A percentile compares a stretch with the other conserved stretches of the same genome.
Evolutionary conservation across 2,329 filamentous ascomycete genomes (phyloP).

Genomic region (Sphaceloma murrayae): DNA sequence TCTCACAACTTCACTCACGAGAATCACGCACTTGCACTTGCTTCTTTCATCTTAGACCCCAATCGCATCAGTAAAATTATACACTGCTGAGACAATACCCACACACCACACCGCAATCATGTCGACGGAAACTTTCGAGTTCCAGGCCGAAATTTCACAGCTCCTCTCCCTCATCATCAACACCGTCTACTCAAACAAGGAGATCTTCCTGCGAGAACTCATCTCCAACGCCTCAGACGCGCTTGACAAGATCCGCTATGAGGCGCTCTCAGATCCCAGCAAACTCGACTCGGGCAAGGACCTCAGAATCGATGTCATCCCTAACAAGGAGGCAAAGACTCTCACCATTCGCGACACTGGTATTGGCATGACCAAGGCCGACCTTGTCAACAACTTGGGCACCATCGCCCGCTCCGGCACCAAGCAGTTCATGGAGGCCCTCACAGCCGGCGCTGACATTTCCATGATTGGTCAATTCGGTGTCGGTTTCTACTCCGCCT

Average conservation of each 20-base stretch:
- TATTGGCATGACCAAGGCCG: conserved; percentile 99
- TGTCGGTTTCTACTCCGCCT: conserved; percentile 99
- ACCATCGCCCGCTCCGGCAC: conserved; percentile 98
- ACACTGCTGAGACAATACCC: background rate
- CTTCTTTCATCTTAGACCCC: conserved; percentile 2
- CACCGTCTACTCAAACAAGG: conserved; percentile 99
- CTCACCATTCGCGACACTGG: conserved; percentile 94
- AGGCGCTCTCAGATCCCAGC: conserved; percentile 90
- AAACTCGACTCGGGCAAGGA: conserved; percentile 98
- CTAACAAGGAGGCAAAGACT: conserved; percentile 94
- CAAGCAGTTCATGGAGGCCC: conserved; percentile 99
- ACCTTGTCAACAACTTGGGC: conserved; percentile 99
- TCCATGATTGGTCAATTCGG: conserved; percentile 99
- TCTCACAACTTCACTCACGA: conserved; percentile 8
- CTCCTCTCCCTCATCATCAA: conserved; percentile 99
- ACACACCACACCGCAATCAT: conserved; percentile 46
- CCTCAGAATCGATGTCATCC: conserved; percentile 97
- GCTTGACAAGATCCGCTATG: conserved; percentile 99
- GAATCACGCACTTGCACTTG: conserved; percentile 7
- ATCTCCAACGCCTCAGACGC: conserved; percentile 99
- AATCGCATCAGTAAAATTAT: conserved; percentile 5
- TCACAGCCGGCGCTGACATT: conserved; percentile 95
- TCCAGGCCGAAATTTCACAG: conserved; percentile 99
- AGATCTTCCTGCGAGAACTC: conserved; percentile 97
- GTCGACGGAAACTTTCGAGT: conserved; percentile 94